Conservation (phyloP, 2,329 filamentous ascomycete species). For the Ophiostoma pallidulum region DNA sequence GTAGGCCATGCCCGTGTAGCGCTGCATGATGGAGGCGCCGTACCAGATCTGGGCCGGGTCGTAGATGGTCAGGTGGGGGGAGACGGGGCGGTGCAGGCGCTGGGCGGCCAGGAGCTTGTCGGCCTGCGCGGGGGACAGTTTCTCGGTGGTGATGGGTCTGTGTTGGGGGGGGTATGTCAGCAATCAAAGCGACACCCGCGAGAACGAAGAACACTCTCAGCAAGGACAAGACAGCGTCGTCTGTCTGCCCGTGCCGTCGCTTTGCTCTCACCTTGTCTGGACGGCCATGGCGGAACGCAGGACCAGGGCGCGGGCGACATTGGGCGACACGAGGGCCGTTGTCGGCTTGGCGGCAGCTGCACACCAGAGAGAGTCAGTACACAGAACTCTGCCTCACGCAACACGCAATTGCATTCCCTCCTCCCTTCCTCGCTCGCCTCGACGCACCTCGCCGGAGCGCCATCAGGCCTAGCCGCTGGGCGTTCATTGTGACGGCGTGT, state of each 20-base stretch:
- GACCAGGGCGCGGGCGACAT: conserved; percentile 37
- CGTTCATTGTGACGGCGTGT: conserved; percentile 37
- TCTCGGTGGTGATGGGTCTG: conserved; percentile 47
- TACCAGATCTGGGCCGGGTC: conserved; percentile 78
- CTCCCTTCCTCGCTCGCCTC: no score
- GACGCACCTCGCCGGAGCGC: conserved; percentile 49
- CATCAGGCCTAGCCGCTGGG: conserved; percentile 48
- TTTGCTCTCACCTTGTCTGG: conserved; percentile 36
- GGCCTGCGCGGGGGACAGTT: conserved; percentile 44
- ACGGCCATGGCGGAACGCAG: conserved; percentile 31
- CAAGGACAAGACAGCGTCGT: no score
- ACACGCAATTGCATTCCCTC: not conserved
- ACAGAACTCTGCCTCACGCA: not conserved
- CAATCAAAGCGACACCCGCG: no score
- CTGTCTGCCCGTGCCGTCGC: not conserved
- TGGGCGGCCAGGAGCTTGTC: conserved; percentile 66
- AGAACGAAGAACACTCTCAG: no score
- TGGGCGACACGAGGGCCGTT: conserved; percentile 38
- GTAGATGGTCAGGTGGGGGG: conserved; percentile 83
- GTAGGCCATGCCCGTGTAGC: conserved; percentile 69
- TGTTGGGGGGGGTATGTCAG: not conserved
- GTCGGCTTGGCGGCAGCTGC: conserved; percentile 33
- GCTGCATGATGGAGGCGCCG: conserved; percentile 61
- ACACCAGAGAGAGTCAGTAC: conserved; percentile 3
- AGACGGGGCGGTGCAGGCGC: conserved; percentile 70